Evolutionary conservation across 352 stramenopile species (phyloP).

Genomic region (Pythium dissotocum): DNA sequence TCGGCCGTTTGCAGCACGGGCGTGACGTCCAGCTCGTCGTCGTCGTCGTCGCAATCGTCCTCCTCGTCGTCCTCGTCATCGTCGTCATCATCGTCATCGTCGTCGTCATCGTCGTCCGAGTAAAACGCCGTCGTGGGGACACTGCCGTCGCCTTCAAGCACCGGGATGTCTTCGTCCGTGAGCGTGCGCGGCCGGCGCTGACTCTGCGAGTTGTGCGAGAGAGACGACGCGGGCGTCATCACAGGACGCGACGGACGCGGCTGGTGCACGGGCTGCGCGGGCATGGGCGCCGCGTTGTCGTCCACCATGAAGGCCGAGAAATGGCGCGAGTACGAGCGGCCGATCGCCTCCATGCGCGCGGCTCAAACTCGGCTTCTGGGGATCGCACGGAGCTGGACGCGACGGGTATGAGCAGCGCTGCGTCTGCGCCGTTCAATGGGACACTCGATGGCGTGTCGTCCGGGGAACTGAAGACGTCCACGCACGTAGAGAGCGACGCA

Average conservation of each 20-base stretch:
- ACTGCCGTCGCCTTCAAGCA: slow-evolving; percentile 44
- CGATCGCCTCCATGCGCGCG: slow-evolving; percentile 28
- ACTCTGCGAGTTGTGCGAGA: background rate
- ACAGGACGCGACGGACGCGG: slow-evolving; percentile 13
- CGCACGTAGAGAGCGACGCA: background rate
- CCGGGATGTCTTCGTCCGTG: slow-evolving; percentile 62
- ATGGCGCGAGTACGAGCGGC: slow-evolving; percentile 26
- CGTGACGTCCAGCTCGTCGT: slow-evolving; percentile 39
- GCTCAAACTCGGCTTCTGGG: slow-evolving; percentile 4
- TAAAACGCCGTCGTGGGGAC: slow-evolving; percentile 38
- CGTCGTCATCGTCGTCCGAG: slow-evolving; percentile 31
- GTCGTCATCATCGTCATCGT: slow-evolving; percentile 28
- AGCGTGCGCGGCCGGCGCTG: slow-evolving; percentile 2
- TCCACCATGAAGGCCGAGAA: slow-evolving; percentile 36
- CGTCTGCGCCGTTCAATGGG: background rate
- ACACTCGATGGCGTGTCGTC: background rate
- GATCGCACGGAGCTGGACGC: background rate
- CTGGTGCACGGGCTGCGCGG: slow-evolving; percentile 29
- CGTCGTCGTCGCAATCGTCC: slow-evolving; percentile 30
- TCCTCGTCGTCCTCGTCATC: slow-evolving; percentile 31
- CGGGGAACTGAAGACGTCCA: background rate
- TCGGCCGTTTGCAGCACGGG: slow-evolving; percentile 70
- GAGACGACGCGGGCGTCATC: background rate
- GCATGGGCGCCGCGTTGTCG: slow-evolving; percentile 27
- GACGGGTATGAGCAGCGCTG: background rate